phyloP scores from a whole-genome alignment of 176 grass and related monocot genomes.

The Areca catechu region DNA sequence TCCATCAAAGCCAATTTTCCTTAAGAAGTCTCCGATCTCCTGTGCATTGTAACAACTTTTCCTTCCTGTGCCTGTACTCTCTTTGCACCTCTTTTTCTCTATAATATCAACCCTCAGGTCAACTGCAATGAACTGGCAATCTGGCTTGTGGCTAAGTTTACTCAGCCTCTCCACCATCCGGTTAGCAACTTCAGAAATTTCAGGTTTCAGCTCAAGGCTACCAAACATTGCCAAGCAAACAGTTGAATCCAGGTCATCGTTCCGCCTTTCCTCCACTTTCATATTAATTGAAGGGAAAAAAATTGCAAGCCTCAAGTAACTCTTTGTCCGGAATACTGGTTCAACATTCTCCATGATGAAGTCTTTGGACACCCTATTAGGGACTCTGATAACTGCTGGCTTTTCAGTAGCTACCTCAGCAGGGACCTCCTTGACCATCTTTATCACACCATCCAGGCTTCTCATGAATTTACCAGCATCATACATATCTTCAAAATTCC shows the following conservation, averaged over 20 bases:
- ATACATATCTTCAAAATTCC: constrained; percentile 24
- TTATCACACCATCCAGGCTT: constrained; percentile 13
- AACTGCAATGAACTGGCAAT: constrained; percentile 10
- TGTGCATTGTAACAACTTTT: constrained; percentile 10
- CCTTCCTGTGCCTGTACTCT: background rate
- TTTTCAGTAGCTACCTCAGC: background rate
- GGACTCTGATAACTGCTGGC: constrained; percentile 16
- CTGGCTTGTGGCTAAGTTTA: background rate
- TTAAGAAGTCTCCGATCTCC: constrained; percentile 13
- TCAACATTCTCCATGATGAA: constrained; percentile 13
- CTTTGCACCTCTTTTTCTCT: background rate
- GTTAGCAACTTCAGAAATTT: constrained; percentile 13
- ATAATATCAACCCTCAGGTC: constrained; percentile 6
- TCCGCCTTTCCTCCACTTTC: constrained; percentile 6
- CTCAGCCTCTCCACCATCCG: constrained; percentile 4
- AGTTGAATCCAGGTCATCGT: constrained; percentile 10
- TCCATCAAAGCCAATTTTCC: constrained; percentile 7
- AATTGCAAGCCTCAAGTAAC: constrained; percentile 20
- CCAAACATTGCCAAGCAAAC: constrained; percentile 24
- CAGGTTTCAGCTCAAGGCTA: constrained; percentile 11
- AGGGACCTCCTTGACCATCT: constrained; percentile 13
- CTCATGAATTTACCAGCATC: constrained; percentile 19
- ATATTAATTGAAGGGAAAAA: constrained; percentile 11
- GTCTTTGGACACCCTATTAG: constrained; percentile 15
- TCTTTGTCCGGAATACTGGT: constrained; percentile 19